A percentile compares a stretch with the other conserved stretches of the same genome.
These are phyloP conservation scores for Alternaria sp. DNA, from an alignment of 2,329 filamentous ascomycete species.

Conservation along the genomic window DNA sequence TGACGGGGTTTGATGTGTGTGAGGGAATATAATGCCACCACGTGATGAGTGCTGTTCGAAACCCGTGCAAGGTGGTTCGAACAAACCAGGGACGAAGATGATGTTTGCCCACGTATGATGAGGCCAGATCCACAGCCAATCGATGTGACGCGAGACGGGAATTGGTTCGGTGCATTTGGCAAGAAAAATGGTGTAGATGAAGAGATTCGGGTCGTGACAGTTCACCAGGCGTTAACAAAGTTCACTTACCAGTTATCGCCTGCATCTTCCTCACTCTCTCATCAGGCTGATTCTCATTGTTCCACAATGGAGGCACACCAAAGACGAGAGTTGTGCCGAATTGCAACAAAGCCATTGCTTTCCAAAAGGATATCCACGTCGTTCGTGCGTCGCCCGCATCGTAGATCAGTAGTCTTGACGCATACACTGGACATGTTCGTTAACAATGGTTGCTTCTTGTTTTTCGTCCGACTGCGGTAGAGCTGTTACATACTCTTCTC, in stretches of 20 bases:
- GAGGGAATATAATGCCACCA: neutral
- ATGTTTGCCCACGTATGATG: neutral
- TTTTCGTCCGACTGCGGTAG: neutral
- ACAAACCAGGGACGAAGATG: neutral
- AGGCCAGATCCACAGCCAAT: neutral
- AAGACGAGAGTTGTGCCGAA: constrained; percentile 42
- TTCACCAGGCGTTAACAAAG: neutral
- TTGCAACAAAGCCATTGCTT: constrained; percentile 44
- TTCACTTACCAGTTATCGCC: constrained; percentile 37
- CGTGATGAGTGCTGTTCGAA: neutral
- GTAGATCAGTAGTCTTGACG: constrained; percentile 42
- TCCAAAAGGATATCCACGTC: constrained; percentile 46
- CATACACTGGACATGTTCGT: constrained; percentile 27
- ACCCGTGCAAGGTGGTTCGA: neutral
- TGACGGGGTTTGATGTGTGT: neutral
- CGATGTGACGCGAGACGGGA: neutral
- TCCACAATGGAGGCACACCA: constrained; percentile 41
- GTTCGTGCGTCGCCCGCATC: constrained; percentile 47
- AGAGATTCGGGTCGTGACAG: neutral
- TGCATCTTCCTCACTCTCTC: constrained; percentile 34
- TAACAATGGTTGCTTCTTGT: neutral
- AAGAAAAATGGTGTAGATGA: neutral
- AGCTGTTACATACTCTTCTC: constrained; percentile 25
- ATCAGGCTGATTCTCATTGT: constrained; percentile 44
- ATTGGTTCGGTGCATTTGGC: neutral